Conservation (phyloP, 2,329 filamentous ascomycete genomes). For the Sporothrix luriei region DNA sequence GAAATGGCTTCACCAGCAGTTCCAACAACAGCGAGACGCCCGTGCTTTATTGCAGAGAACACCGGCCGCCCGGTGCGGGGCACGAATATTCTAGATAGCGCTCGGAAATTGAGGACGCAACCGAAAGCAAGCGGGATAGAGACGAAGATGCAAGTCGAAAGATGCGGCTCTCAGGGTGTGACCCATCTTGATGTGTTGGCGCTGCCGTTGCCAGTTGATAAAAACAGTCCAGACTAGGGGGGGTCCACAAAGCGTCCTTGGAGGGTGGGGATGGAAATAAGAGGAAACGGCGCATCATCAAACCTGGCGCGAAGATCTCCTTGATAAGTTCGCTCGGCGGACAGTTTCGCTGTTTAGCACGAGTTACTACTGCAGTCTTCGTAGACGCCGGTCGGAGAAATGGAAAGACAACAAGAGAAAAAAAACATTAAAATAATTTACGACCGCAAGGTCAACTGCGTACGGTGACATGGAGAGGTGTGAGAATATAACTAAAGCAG, state of each 20-base stretch:
- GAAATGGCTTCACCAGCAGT: slow-evolving; percentile 50
- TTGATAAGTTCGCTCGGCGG: slow-evolving; percentile 38
- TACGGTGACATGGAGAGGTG: not conserved
- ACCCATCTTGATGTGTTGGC: slow-evolving; percentile 87
- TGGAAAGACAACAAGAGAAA: not conserved
- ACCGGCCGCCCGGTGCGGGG: slow-evolving; percentile 51
- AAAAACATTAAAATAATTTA: not conserved
- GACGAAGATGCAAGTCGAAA: slow-evolving; percentile 58
- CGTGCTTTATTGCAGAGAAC: slow-evolving; percentile 64
- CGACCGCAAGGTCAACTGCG: not conserved
- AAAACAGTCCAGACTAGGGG: slow-evolving; percentile 62
- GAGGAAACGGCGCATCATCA: slow-evolving; percentile 47
- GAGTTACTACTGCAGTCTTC: slow-evolving; percentile 1
- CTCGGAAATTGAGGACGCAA: slow-evolving; percentile 44
- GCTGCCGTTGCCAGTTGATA: slow-evolving; percentile 79
- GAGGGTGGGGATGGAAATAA: slow-evolving; percentile 37
- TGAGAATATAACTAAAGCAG: not conserved
- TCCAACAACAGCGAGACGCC: slow-evolving; percentile 56
- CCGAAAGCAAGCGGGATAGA: slow-evolving; percentile 44
- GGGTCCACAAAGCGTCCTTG: slow-evolving; percentile 63
- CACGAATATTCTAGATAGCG: slow-evolving; percentile 46
- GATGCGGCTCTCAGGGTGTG: slow-evolving; percentile 71
- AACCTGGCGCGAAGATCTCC: slow-evolving; percentile 51
- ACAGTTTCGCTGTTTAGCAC: slow-evolving; percentile 7
- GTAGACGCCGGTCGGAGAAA: slow-evolving; percentile 3